These are phyloP conservation scores for Paxillus ammoniavirescens DNA, from an alignment of 768 basidiomycete species.

Conservation along the genomic window DNA sequence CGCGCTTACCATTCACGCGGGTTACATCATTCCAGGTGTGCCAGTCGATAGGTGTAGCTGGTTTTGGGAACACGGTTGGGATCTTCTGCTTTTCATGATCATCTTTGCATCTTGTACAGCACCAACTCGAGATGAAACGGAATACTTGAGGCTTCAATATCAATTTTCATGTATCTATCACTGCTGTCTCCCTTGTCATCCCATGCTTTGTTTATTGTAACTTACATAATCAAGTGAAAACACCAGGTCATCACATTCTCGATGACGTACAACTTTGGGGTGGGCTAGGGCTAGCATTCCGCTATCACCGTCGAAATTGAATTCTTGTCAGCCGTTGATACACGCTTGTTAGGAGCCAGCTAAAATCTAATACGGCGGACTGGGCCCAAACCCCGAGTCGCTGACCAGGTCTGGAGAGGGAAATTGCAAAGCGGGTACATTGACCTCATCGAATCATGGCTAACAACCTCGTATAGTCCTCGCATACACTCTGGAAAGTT, in stretches of 20 bases:
- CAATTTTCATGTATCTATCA: conserved; percentile 15
- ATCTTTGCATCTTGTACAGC: background rate
- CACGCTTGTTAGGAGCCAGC: too few relatives aligned
- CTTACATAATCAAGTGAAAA: too few relatives aligned
- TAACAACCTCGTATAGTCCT: conserved; percentile 84
- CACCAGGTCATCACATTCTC: background rate
- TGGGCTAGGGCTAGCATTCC: too few relatives aligned
- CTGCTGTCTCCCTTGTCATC: conserved; percentile 10
- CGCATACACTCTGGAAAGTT: conserved; percentile 83
- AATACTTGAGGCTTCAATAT: conserved; percentile 2
- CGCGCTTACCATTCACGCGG: conserved; percentile 79
- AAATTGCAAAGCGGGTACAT: background rate
- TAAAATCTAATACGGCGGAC: too few relatives aligned
- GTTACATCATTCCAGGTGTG: conserved; percentile 57
- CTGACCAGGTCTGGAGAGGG: conserved; percentile 7
- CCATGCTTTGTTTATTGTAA: conserved; percentile 24
- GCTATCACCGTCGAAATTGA: too few relatives aligned
- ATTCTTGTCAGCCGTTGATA: too few relatives aligned
- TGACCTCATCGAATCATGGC: conserved; percentile 37
- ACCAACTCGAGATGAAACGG: background rate
- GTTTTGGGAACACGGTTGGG: conserved; percentile 70
- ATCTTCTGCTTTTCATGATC: conserved; percentile 25
- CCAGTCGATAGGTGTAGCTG: conserved; percentile 56
- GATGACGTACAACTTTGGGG: background rate
- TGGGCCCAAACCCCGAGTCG: too few relatives aligned